phyloP scores from a whole-genome alignment of 805 yeast species.

The Suhomyces faveliae region DNA sequence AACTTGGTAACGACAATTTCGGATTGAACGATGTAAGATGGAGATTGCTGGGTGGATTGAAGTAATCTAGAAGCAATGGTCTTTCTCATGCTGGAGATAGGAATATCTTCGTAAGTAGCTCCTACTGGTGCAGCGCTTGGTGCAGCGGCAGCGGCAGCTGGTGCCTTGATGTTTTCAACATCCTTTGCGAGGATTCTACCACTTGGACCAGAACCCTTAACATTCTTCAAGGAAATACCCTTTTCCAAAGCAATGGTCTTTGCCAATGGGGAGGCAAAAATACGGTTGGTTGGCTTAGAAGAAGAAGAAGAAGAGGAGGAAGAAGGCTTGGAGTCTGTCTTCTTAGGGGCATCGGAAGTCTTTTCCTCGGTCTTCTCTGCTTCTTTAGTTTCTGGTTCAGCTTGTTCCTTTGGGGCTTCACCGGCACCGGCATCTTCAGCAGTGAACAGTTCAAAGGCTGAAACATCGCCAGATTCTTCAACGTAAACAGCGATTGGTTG shows the following conservation, averaged over 20 bases:
- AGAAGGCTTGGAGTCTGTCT: conserved; percentile 10
- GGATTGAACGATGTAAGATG: conserved; percentile 90
- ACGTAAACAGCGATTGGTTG: conserved; percentile 96
- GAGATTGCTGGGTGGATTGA: conserved; percentile 81
- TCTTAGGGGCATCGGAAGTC: conserved; percentile 22
- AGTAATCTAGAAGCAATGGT: conserved; percentile 87
- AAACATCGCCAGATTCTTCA: conserved; percentile 78
- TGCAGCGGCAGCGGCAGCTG: conserved; percentile 42
- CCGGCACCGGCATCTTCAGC: conserved; percentile 70
- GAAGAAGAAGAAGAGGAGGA: conserved; percentile 19
- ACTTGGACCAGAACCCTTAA: conserved; percentile 91
- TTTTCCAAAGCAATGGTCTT: conserved; percentile 88
- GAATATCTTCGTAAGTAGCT: conserved; percentile 73
- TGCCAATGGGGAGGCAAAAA: conserved; percentile 93
- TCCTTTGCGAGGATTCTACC: conserved; percentile 94
- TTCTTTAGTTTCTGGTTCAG: conserved; percentile 15
- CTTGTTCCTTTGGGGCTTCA: conserved; percentile 36
- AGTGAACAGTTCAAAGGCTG: conserved; percentile 85
- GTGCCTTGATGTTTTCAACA: conserved; percentile 65
- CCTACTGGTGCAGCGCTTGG: conserved; percentile 51
- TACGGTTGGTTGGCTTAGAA: conserved; percentile 54
- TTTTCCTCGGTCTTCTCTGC: conserved; percentile 30
- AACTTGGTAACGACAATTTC: conserved; percentile 84
- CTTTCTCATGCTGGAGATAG: conserved; percentile 88
- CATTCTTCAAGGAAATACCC: conserved; percentile 80